These are phyloP conservation scores for Clathrospora elynae DNA, from an alignment of 2,329 filamentous ascomycete genomes.

Conservation along the genomic window DNA sequence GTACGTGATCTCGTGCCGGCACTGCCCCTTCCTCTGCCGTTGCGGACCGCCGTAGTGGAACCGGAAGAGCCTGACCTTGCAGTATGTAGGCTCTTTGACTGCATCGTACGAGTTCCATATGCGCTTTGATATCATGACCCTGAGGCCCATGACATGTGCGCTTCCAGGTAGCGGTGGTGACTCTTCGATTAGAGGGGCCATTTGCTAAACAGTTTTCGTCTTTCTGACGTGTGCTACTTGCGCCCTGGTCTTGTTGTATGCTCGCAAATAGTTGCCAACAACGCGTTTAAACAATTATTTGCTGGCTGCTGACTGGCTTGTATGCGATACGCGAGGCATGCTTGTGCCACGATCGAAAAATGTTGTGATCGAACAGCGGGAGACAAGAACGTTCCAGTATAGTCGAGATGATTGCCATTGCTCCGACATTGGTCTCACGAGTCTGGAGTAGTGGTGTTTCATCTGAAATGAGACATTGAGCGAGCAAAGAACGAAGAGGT, in stretches of 20 bases:
- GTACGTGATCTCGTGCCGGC: constrained; percentile 12
- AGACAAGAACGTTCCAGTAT: neutral
- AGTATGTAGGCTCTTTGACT: constrained; percentile 5
- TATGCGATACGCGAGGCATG: neutral
- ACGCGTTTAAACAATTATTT: constrained; percentile 8
- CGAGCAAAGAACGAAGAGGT: neutral
- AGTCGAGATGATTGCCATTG: neutral
- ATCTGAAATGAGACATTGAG: too few species aligned
- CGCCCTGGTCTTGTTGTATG: neutral
- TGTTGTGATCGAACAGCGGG: neutral
- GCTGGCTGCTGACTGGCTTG: constrained; percentile 5
- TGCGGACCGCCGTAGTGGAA: constrained; percentile 28
- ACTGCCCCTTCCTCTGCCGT: constrained; percentile 6
- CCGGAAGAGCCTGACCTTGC: constrained; percentile 19
- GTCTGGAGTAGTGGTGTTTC: too few species aligned
- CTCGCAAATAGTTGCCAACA: neutral
- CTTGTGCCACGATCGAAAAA: constrained; percentile 1
- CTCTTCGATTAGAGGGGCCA: too few species aligned
- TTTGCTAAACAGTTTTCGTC: too few species aligned
- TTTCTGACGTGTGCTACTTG: neutral
- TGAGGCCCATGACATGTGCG: neutral
- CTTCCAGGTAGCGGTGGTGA: too few species aligned
- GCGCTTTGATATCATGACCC: constrained; percentile 15
- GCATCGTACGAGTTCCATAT: constrained; percentile 19
- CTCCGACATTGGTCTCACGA: neutral